These are phyloP conservation scores for Rosa chinensis DNA, from an alignment of 306 rosid species.

Conservation along the genomic window DNA sequence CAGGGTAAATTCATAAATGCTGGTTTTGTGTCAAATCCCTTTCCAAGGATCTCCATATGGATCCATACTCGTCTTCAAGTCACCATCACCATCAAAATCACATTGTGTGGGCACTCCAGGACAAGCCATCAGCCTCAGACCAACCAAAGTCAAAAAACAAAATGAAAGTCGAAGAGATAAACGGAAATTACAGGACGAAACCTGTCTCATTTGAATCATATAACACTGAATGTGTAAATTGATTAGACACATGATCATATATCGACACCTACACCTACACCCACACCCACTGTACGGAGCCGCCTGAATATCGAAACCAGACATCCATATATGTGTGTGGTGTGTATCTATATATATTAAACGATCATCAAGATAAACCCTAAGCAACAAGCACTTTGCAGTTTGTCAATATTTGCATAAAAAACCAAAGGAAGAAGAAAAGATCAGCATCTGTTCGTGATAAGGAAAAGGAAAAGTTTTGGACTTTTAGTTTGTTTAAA, in stretches of 20 bases:
- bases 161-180: constrained; percentile 34
- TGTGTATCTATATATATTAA: not conserved
- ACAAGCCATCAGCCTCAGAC: constrained; percentile 44
- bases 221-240: constrained; percentile 22
- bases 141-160: constrained; percentile 48
- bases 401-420: constrained; percentile 6
- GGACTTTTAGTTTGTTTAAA: not conserved
- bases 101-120: constrained; percentile 56
- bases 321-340: constrained; percentile 15
- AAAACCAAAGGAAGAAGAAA: not conserved
- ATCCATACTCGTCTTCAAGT: constrained; percentile 55
- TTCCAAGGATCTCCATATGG: constrained; percentile 55
- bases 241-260: constrained; percentile 48
- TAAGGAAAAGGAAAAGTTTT: not conserved
- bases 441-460: not conserved
- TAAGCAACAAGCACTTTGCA: not conserved
- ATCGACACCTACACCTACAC: constrained; percentile 21
- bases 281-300: constrained; percentile 48
- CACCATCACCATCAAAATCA: constrained; percentile 44
- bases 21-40: constrained; percentile 61
- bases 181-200: constrained; percentile 31
- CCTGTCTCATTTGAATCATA: constrained; percentile 30
- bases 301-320: constrained; percentile 5
- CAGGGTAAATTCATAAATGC: not conserved
- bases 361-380: constrained; percentile 9